Base-by-base conservation (phyloP, 2,329 filamentous ascomycete genomes). In the Calonectria crousiana region DNA sequence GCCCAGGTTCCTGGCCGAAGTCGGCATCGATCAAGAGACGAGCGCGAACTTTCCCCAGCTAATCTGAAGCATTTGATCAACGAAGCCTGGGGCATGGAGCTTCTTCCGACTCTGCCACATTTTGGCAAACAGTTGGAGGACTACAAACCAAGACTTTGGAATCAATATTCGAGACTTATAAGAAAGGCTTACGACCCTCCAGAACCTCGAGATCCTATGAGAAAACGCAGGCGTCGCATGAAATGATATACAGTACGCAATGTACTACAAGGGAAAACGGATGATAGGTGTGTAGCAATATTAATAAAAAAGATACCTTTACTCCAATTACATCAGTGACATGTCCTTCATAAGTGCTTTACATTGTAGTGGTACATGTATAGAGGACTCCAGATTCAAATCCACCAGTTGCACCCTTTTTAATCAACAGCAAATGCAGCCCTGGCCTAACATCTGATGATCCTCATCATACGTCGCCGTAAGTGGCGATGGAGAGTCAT, bases 51-150 rank as follows among this genome's bases (percentile, higher is more conserved):
- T 36, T 81, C 81, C 0, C 58, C 78, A 6, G 74, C 77, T n/a
- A 77, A 76, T n/a, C 60, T 85, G 44, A 84, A 84, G 76, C 41
- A 44, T 14, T 72, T 85, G 6, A 74, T 84, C n/a, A 82, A 85
- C 38, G 71, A 80, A 41, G 84, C 84, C 2, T 85, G 84, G 84
- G 84, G 84, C 9, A 78, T 75, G 4, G 80, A 81, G 53, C 67
- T 85, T 36, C 74, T 85, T 1, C 80, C 83, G 0, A 74, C 70
- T 18, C 70, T 74, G 6, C 51, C 73, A 28, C 75, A 78, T 20
- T 66, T 84, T 69, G 47, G 69, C 5, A 62, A 68, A n/a, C 80
- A 83, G 67, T 67, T 85, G 20, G 81, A 84, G 44, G 72, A 76
- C 34, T 78, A 79, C 56, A 83, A 78, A 38, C 78, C 81, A 9